These are phyloP conservation scores for Ceratocystis papillata DNA, from an alignment of 2,329 filamentous ascomycete species.

Conservation along the genomic window DNA sequence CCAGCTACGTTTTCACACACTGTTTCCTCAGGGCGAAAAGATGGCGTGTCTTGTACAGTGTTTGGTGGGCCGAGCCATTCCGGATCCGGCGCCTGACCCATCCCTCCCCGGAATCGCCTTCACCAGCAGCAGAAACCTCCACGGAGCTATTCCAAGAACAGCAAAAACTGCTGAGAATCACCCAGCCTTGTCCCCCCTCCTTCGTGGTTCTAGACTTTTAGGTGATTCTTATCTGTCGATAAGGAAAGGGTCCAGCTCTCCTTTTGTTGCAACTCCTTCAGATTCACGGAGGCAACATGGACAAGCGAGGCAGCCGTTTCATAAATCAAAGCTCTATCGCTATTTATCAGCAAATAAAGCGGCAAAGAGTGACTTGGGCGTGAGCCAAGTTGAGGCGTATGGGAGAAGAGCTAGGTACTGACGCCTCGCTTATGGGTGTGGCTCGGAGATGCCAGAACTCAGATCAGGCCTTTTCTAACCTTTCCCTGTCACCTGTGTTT, in stretches of 20 bases:
- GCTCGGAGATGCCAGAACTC: background rate
- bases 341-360: conserved; percentile 10
- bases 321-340: background rate
- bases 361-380: background rate
- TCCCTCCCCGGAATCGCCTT: conserved; percentile 4
- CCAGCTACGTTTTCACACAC: background rate
- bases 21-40: background rate
- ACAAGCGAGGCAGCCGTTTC: background rate
- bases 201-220: background rate
- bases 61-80: background rate
- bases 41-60: background rate
- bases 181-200: background rate
- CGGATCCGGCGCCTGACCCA: conserved; percentile 4
- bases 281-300: background rate
- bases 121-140: background rate
- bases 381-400: background rate
- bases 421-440: background rate
- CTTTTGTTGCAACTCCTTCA: background rate
- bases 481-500: background rate
- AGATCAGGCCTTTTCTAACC: background rate
- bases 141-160: background rate
- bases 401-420: background rate
- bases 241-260: conserved; percentile 9
- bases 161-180: background rate
- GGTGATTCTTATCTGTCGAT: background rate